A percentile compares a stretch with the other conserved stretches of the same genome.
phyloP scores from a whole-genome alignment of 345 rosid genomes.

The Turritis glabra region DNA sequence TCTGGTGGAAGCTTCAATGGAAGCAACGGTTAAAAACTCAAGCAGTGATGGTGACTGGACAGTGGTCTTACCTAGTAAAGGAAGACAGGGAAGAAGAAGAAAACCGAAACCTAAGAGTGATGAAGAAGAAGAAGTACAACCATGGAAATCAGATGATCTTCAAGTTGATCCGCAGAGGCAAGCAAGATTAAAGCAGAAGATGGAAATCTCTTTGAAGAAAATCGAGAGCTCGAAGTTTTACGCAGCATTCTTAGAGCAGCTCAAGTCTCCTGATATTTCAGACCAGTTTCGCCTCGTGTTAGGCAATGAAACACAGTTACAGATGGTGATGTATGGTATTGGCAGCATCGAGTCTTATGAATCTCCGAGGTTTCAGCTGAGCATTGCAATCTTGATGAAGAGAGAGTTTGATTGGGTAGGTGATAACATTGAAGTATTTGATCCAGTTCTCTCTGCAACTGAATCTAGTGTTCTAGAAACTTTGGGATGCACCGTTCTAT shows the following conservation, averaged over 20 bases:
- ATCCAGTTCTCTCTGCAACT: conserved; percentile 73
- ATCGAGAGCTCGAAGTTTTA: conserved; percentile 63
- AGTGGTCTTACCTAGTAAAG: conserved; percentile 61
- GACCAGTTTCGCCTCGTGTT: conserved; percentile 49
- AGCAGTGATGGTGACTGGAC: conserved; percentile 66
- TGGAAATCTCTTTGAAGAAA: conserved; percentile 49
- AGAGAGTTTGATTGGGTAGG: conserved; percentile 73
- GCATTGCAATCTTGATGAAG: conserved; percentile 75
- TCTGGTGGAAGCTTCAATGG: conserved; percentile 20
- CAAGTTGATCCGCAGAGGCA: conserved; percentile 48
- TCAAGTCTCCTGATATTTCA: conserved; percentile 51
- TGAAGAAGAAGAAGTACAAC: conserved; percentile 41
- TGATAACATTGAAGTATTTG: conserved; percentile 69
- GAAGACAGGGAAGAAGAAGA: conserved; percentile 49
- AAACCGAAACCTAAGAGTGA: conserved; percentile 21
- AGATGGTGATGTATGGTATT: conserved; percentile 77
- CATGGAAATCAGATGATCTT: conserved; percentile 60
- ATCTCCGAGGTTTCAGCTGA: conserved; percentile 71
- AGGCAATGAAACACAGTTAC: conserved; percentile 56
- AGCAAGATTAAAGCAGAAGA: conserved; percentile 56
- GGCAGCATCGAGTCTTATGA: conserved; percentile 87
- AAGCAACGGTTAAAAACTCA: conserved; percentile 29
- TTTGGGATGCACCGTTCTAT: conserved; percentile 70
- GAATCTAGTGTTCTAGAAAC: conserved; percentile 63
- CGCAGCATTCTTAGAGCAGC: conserved; percentile 55